A percentile compares a stretch with the other conserved stretches of the same genome.
phyloP scores from a whole-genome alignment of 495 filamentous ascomycete genomes.

The Annulohypoxylon stygium region DNA sequence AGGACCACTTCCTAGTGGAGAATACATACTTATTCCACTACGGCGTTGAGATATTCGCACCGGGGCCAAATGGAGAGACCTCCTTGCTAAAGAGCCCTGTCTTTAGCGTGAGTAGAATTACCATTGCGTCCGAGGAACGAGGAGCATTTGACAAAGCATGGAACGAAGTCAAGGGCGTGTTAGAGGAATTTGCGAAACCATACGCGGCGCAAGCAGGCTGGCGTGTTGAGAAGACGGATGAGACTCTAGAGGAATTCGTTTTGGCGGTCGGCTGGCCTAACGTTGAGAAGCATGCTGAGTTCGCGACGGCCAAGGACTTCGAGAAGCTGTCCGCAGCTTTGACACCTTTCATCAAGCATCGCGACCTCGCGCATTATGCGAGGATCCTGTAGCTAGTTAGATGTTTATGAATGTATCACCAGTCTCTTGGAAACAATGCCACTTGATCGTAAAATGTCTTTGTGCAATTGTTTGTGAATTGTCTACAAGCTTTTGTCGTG shows the following conservation, averaged over 20 bases:
- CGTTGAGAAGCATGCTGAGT: conserved; percentile 60
- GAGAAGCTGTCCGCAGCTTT: conserved; percentile 55
- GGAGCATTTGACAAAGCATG: conserved; percentile 57
- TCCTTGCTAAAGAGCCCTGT: conserved; percentile 59
- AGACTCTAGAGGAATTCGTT: conserved; percentile 63
- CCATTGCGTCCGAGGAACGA: conserved; percentile 58
- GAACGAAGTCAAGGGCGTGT: conserved; percentile 54
- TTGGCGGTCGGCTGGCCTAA: conserved; percentile 65
- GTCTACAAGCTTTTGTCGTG: conserved; percentile 48
- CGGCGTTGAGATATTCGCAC: conserved; percentile 56
- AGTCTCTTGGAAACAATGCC: background rate
- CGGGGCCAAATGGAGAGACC: conserved; percentile 18
- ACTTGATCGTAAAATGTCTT: conserved; percentile 33
- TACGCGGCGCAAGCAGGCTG: conserved; percentile 59
- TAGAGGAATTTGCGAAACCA: conserved; percentile 59
- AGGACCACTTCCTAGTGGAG: conserved; percentile 44
- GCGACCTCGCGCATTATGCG: conserved; percentile 62
- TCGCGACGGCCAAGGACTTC: conserved; percentile 55
- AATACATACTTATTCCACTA: conserved; percentile 59
- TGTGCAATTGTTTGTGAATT: conserved; percentile 53
- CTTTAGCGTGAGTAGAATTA: conserved; percentile 59
- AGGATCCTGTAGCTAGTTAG: conserved; percentile 44
- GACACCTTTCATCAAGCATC: conserved; percentile 47
- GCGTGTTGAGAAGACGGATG: conserved; percentile 61
- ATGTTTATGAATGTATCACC: background rate